These are phyloP conservation scores for Penicillium verrucosum DNA, from an alignment of 2,329 filamentous ascomycete species.

Conservation along the genomic window DNA sequence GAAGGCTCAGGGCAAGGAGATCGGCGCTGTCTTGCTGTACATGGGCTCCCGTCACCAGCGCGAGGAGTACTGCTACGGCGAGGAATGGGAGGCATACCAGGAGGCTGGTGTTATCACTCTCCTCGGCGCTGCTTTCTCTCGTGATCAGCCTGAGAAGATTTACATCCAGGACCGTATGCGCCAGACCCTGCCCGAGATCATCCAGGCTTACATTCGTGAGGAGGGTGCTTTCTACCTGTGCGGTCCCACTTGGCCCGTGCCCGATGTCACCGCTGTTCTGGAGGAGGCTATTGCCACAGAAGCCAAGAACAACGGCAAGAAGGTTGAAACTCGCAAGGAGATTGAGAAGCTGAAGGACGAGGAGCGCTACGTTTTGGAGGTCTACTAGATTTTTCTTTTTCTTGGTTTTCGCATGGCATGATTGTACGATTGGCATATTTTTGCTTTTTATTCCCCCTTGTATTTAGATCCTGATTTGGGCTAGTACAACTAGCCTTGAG, in stretches of 20 bases:
- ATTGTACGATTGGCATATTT: conserved; percentile 17
- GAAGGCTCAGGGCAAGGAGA: conserved; percentile 93
- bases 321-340: conserved; percentile 81
- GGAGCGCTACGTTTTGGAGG: conserved; percentile 89
- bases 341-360: conserved; percentile 98
- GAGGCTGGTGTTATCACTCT: conserved; percentile 93
- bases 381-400: conserved; percentile 62
- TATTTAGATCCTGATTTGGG: conserved; percentile 21
- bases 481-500: conserved; percentile 18
- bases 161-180: conserved; percentile 99
- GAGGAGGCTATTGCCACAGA: conserved; percentile 85
- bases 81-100: conserved; percentile 98
- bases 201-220: conserved; percentile 79
- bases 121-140: conserved; percentile 88
- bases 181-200: conserved; percentile 76
- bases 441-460: conserved; percentile 17
- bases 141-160: conserved; percentile 97
- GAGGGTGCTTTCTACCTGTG: conserved; percentile 96
- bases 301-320: conserved; percentile 65
- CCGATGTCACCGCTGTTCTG: conserved; percentile 89
- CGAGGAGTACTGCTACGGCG: conserved; percentile 97
- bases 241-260: conserved; percentile 96
- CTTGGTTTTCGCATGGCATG: conserved; percentile 8
- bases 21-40: conserved; percentile 89
- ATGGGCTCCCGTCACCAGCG: conserved; percentile 96